Evolutionary conservation across 352 stramenopile genomes (phyloP), one percentile per base, ranked within the genome.

Genomic region (Phytopythium ostracodes): DNA sequence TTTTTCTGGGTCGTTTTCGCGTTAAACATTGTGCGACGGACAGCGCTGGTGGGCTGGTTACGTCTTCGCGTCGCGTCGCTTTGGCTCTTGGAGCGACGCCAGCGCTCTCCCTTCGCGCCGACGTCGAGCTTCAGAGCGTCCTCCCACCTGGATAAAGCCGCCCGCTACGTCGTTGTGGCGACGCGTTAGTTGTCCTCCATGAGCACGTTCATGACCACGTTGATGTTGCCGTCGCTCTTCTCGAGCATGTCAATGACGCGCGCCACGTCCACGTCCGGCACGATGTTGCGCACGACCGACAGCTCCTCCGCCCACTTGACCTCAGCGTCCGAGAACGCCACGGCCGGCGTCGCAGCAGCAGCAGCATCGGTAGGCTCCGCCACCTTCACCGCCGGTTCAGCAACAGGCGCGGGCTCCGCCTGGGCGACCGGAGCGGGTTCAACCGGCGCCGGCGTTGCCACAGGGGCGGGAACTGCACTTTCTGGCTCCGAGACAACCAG

Each of bases 161-260:
- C 9, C 17, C 36, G 36, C 36, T 18, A 15, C 38, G 38, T 20
- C 10, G 38, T 18, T 68, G n/a, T n/a, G n/a, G n/a, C n/a, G n/a
- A n/a, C n/a, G n/a, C n/a, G n/a, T 79, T 89, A 89, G 38, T 43
- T 43, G 74, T 87, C 76, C 58, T 91, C 84, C 81, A 92, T 91
- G 35, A 95, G 59, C 46, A 77, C 72, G 73, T 95, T 92, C 29
- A 95, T 31, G 38, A 92, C 86, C 20, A 93, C 72, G 60, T 91
- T 67, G 51, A 95, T 79, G 60, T 95, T 88, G 68, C 86, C 86
- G 49, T 90, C 84, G 71, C 74, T 81, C 63, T 86, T 74, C 78
- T 93, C 84, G 42, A 95, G 72, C 59, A 73, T 74, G 54, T 87
- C 77, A 58, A 92, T 77, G 31, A 81, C 63, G 27, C 63, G 42